These are phyloP conservation scores for Linaria vulgaris DNA, from an alignment of 257 asterid species.

Conservation along the genomic window DNA sequence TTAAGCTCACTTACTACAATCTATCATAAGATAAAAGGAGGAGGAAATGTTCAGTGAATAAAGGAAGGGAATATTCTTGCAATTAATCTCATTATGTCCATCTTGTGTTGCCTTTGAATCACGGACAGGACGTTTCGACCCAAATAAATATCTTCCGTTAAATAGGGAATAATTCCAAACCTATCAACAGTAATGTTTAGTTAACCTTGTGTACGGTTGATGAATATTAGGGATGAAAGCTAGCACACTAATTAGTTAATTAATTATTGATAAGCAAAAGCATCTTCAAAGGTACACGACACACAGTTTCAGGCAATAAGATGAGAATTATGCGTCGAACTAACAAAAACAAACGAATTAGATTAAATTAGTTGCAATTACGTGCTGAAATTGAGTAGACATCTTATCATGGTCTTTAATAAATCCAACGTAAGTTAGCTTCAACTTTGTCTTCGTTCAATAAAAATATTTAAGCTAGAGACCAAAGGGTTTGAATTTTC, in stretches of 20 bases:
- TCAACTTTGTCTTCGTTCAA: constrained; percentile 30
- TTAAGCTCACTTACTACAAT: too few relatives aligned
- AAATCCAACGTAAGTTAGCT: constrained; percentile 24
- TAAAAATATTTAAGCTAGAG: constrained; percentile 10
- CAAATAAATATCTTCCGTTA: too few relatives aligned
- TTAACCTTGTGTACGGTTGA: not conserved
- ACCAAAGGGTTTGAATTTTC: not conserved
- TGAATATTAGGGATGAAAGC: constrained; percentile 2
- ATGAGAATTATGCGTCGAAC: not conserved
- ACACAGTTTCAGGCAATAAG: constrained; percentile 18
- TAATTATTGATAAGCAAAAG: not conserved
- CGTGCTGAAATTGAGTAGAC: constrained; percentile 31
- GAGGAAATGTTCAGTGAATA: too few relatives aligned
- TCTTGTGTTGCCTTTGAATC: too few relatives aligned
- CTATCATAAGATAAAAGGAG: too few relatives aligned
- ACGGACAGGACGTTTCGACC: too few relatives aligned
- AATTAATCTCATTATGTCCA: too few relatives aligned
- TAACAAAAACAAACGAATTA: not conserved
- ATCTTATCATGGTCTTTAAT: constrained; percentile 22
- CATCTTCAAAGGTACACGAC: constrained; percentile 7
- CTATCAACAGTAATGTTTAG: constrained; percentile 15
- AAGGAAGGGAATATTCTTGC: too few relatives aligned
- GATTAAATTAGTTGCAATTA: constrained; percentile 24
- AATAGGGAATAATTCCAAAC: too few relatives aligned
- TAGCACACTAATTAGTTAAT: constrained; percentile 14